phyloP scores from a whole-genome alignment of 257 asterid genomes.

The Lycium ferocissimum region DNA sequence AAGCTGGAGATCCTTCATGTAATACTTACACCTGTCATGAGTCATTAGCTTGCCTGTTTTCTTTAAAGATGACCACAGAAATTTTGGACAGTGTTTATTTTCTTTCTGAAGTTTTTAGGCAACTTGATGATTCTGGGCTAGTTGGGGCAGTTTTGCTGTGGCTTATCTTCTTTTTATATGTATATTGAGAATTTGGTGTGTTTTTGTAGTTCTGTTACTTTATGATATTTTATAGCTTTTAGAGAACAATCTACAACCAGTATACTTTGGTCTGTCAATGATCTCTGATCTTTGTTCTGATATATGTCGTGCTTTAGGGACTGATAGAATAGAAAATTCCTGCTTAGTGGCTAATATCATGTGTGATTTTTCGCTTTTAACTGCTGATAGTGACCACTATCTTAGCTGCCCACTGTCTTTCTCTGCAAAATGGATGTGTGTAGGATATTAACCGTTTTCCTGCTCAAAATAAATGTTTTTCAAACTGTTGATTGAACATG shows the following conservation, averaged over 20 bases:
- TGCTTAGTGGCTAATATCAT: not conserved
- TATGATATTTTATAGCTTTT: conserved; percentile 11
- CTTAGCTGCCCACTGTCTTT: not conserved
- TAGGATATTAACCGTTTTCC: not conserved
- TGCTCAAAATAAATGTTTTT: conserved; percentile 13
- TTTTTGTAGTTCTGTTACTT: not conserved
- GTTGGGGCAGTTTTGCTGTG: not conserved
- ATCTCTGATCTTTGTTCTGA: conserved; percentile 19
- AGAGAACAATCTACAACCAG: not conserved
- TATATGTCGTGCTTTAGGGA: not conserved
- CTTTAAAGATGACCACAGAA: not conserved
- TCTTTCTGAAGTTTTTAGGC: not conserved
- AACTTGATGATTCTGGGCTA: not conserved
- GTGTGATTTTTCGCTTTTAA: not conserved
- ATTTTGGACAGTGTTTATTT: conserved; percentile 5
- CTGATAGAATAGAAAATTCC: not conserved
- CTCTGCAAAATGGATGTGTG: not conserved
- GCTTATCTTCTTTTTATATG: not conserved
- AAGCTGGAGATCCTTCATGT: conserved; percentile 88
- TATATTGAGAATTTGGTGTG: not conserved
- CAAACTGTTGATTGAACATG: conserved; percentile 3
- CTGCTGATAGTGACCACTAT: conserved; percentile 2
- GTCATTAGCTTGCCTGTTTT: not conserved
- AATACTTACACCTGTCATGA: conserved; percentile 31
- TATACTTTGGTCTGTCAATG: not conserved